Conservation (phyloP, 2,329 filamentous ascomycete species). For the Paraphoma chrysanthemicola region DNA sequence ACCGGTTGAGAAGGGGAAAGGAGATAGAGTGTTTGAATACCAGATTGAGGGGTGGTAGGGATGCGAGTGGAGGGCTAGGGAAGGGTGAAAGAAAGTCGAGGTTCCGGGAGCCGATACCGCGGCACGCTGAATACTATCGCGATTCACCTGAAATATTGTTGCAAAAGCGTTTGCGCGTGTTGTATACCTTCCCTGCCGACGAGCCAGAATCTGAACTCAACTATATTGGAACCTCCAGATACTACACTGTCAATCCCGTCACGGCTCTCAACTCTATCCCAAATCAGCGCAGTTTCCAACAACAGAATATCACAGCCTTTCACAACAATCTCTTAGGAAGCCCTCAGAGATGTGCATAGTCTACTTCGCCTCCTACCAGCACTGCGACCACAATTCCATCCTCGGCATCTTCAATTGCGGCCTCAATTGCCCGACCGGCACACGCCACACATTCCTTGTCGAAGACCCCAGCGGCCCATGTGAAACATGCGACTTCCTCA, state of each 20-base stretch:
- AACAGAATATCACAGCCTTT: background rate
- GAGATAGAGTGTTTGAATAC: conserved; percentile 58
- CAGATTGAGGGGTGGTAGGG: conserved; percentile 54
- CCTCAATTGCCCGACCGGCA: background rate
- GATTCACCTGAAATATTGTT: no score
- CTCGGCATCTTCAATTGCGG: conserved; percentile 7
- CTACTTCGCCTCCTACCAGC: conserved; percentile 5
- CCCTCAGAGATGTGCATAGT: conserved; percentile 13
- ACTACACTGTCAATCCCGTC: no score
- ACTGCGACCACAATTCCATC: conserved; percentile 9
- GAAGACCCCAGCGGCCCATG: conserved; percentile 1
- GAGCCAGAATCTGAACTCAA: no score
- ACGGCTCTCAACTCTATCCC: no score
- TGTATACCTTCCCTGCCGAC: no score
- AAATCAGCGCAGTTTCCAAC: background rate
- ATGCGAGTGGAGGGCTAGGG: background rate
- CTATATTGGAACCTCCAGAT: no score
- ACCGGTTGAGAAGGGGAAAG: conserved; percentile 53
- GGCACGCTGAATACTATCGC: background rate
- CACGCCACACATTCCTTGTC: conserved; percentile 4
- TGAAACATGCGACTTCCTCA: background rate
- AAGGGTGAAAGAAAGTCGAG: background rate
- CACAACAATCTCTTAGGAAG: background rate
- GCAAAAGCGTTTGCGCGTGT: no score
- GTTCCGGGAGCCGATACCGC: background rate